Percentiles rank a stretch among this genome's conserved stretches.
Evolutionary conservation across 106 monocot species (phyloP).

Genomic region (Dioscorea alata): DNA sequence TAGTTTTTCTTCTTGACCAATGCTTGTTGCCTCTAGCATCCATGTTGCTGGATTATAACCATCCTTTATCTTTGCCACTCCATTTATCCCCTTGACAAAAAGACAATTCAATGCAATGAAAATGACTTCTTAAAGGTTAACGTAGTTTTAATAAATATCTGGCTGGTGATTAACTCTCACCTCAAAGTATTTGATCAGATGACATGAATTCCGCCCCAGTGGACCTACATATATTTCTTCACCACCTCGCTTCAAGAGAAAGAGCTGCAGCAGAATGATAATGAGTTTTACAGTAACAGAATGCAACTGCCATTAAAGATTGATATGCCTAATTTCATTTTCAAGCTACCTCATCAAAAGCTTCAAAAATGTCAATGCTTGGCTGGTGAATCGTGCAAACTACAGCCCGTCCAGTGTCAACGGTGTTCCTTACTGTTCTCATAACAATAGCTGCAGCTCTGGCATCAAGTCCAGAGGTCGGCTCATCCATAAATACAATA

Average conservation of each 20-base stretch:
- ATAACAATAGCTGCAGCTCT: constrained; percentile 50
- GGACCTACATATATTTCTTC: constrained; percentile 65
- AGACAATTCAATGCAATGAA: background rate
- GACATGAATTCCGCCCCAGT: constrained; percentile 29
- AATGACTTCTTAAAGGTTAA: background rate
- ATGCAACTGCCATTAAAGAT: background rate
- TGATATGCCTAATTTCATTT: background rate
- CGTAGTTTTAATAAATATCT: background rate
- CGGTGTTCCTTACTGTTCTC: constrained; percentile 66
- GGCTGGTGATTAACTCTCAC: constrained; percentile 5
- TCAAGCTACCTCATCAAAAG: constrained; percentile 68
- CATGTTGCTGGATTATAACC: constrained; percentile 61
- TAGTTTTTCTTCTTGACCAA: constrained; percentile 21
- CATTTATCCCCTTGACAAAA: constrained; percentile 21
- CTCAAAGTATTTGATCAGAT: constrained; percentile 51
- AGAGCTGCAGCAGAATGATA: constrained; percentile 22
- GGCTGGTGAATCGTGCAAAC: constrained; percentile 88
- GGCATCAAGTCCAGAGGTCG: constrained; percentile 53
- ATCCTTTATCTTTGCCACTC: constrained; percentile 37
- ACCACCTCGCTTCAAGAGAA: constrained; percentile 46
- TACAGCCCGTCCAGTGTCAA: constrained; percentile 72
- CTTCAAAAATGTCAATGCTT: constrained; percentile 86
- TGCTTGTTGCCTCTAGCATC: constrained; percentile 41
- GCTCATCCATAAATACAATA: constrained; percentile 83
- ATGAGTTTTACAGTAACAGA: background rate